These are phyloP conservation scores for Trypanosoma lewisi DNA, from an alignment of 208 protist genomes.

Conservation along the genomic window DNA sequence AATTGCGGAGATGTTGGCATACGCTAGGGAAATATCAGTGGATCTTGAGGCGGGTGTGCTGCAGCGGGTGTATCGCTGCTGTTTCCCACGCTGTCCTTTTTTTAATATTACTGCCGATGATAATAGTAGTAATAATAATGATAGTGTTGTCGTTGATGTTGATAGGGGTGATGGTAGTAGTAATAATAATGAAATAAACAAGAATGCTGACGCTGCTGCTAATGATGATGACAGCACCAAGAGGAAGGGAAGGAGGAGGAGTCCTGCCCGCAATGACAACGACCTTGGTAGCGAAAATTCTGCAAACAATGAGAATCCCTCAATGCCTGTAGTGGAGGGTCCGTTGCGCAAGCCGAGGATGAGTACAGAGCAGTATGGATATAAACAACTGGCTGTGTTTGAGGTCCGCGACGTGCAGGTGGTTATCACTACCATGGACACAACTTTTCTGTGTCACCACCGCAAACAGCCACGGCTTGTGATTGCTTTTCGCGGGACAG, in stretches of 20 bases:
- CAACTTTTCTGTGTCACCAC: slow-evolving; percentile 24
- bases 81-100: slow-evolving; percentile 3
- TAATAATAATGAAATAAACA: not conserved
- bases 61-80: slow-evolving; percentile 7
- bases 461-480: slow-evolving; percentile 59
- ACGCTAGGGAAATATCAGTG: slow-evolving; percentile 5
- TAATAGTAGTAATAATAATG: slow-evolving; percentile 2
- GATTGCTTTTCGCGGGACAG: slow-evolving; percentile 80
- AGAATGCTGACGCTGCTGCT: no score
- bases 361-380: slow-evolving; percentile 72
- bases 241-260: no score
- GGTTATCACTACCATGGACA: slow-evolving; percentile 56
- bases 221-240: no score
- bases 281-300: not conserved
- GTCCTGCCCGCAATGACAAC: no score
- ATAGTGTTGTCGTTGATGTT: not conserved
- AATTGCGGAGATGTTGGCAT: slow-evolving; percentile 26
- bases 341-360: slow-evolving; percentile 15
- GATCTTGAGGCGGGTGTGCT: slow-evolving; percentile 21
- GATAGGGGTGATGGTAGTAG: not conserved
- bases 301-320: not conserved
- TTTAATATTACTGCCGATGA: not conserved
- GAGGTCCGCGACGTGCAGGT: slow-evolving; percentile 68
- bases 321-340: not conserved
- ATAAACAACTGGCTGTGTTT: slow-evolving; percentile 57